phyloP scores from a whole-genome alignment of 495 filamentous ascomycete species.

The Aspergillus saccharolyticus region DNA sequence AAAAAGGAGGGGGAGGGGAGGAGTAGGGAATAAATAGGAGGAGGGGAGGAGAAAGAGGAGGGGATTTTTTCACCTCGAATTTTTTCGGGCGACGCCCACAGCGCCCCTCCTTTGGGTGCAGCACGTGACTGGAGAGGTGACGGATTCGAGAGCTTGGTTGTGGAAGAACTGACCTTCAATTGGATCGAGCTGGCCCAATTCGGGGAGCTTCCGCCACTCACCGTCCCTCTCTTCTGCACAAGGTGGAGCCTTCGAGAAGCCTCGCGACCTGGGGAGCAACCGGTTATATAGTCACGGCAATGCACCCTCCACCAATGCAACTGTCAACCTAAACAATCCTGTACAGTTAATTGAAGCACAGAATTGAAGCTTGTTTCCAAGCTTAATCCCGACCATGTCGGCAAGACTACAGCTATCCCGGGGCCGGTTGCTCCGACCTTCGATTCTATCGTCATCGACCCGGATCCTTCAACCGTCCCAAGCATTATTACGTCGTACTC shows the following conservation, averaged over 20 bases:
- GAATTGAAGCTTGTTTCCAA: neutral
- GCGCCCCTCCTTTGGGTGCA: conserved; percentile 21
- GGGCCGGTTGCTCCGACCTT: conserved; percentile 27
- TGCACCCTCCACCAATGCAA: no score
- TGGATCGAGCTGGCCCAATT: conserved; percentile 28
- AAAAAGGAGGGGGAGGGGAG: conserved; percentile 21
- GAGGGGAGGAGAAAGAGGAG: conserved; percentile 10
- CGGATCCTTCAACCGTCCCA: conserved; percentile 20
- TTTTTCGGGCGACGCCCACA: conserved; percentile 27
- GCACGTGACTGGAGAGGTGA: conserved; percentile 28
- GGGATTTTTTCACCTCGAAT: conserved; percentile 27
- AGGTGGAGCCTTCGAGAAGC: conserved; percentile 44
- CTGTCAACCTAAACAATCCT: no score
- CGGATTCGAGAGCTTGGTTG: conserved; percentile 10
- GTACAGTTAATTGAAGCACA: no score
- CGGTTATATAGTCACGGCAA: conserved; percentile 16
- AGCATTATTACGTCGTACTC: conserved; percentile 17
- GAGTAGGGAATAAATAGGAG: conserved; percentile 11
- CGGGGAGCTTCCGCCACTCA: conserved; percentile 32
- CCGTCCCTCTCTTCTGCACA: neutral
- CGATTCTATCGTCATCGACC: conserved; percentile 17
- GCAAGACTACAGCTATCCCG: conserved; percentile 34
- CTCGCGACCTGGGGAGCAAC: conserved; percentile 24
- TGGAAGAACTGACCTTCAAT: no score
- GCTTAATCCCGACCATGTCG: conserved; percentile 26